Conservation (phyloP, 2,329 filamentous ascomycete genomes). For the Alternaria sp. region DNA sequence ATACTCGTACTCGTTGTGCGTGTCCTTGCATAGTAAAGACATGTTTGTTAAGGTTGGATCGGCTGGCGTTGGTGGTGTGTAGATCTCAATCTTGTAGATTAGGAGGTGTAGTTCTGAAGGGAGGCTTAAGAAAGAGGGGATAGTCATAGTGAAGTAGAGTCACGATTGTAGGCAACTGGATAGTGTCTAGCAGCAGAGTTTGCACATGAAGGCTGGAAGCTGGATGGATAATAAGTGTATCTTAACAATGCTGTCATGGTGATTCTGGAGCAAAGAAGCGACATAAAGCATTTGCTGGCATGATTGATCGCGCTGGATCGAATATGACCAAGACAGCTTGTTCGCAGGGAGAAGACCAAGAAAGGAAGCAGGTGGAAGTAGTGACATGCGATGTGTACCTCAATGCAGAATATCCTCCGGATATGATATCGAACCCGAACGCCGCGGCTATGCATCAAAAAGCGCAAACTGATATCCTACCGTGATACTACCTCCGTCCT, state of each 20-base stretch:
- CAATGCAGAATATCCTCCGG: neutral
- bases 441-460: constrained; percentile 21
- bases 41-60: neutral
- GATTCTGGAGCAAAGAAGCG: neutral
- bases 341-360: neutral
- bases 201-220: too few relatives aligned
- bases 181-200: neutral
- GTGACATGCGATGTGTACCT: constrained; percentile 4
- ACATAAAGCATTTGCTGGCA: neutral
- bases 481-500: constrained; percentile 31
- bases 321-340: neutral
- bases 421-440: constrained; percentile 16
- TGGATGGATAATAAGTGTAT: neutral
- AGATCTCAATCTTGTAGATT: too few relatives aligned
- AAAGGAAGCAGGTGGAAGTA: constrained; percentile 1
- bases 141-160: neutral
- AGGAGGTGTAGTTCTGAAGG: neutral
- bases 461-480: constrained; percentile 11
- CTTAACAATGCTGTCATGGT: neutral
- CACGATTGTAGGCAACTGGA: too few relatives aligned
- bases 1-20: neutral
- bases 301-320: neutral
- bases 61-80: neutral
- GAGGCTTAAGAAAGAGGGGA: neutral
- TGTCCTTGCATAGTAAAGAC: neutral